Evolutionary conservation across 441 rosid species (phyloP).

Genomic region (Manihot esculenta): DNA sequence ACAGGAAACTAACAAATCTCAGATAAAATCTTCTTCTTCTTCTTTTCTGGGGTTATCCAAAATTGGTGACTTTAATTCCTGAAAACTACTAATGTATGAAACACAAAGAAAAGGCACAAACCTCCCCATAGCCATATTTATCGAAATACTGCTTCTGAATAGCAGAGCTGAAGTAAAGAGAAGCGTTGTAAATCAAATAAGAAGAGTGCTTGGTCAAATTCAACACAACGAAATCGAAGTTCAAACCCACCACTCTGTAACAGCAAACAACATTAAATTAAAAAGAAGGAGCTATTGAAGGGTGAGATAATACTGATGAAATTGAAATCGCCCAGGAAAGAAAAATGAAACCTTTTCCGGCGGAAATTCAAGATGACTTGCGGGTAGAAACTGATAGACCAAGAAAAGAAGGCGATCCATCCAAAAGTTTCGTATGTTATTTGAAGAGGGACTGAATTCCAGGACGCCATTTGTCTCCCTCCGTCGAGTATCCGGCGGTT

Average conservation of each 20-base stretch:
- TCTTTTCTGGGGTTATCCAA: neutral
- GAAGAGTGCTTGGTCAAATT: constrained; percentile 95
- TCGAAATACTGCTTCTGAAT: constrained; percentile 75
- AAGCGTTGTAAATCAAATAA: constrained; percentile 81
- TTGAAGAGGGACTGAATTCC: constrained; percentile 78
- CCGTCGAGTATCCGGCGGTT: neutral
- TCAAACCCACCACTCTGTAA: constrained; percentile 83
- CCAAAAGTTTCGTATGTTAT: constrained; percentile 60
- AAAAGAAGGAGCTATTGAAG: neutral
- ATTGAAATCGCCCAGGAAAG: neutral
- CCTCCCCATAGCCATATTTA: constrained; percentile 71
- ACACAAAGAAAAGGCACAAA: constrained; percentile 11
- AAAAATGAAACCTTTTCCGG: constrained; percentile 51
- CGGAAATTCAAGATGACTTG: constrained; percentile 80
- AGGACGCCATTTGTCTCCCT: constrained; percentile 47
- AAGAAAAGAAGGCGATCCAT: constrained; percentile 73
- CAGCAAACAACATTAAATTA: neutral
- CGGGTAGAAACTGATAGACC: constrained; percentile 89
- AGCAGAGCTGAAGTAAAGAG: constrained; percentile 78
- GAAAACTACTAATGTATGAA: neutral
- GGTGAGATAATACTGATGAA: neutral
- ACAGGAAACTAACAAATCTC: neutral
- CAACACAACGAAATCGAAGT: constrained; percentile 82
- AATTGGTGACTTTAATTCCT: neutral
- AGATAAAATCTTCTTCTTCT: neutral